Evolutionary conservation across 306 rosid genomes (phyloP), one percentile per base, ranked within the genome.

Genomic region (Dryas octopetala): DNA sequence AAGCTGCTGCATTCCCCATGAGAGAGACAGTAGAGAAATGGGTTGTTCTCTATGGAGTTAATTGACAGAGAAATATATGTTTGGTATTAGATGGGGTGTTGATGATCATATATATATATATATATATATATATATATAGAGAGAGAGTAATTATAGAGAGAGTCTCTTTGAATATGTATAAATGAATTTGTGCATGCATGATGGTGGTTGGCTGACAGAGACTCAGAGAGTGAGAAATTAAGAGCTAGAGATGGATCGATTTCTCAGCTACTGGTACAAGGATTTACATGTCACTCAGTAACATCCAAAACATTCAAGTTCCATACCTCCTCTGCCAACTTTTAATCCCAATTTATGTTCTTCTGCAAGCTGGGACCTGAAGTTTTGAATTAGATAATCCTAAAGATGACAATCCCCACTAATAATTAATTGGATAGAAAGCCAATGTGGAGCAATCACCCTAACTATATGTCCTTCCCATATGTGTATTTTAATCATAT

Each of bases 1-100:
- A 93, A 60, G 88, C 84, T 23, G 81, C 85, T 23, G 85, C 90
- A 40, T 91, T 93, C 5, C 98, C 98, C 97, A 93, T 89, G 57
- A 77, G 77, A 15, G 23, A 58, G 46, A 78, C 26, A 53, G 38
- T 32, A 32, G 38, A 32, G 38, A 32, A 32, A 32, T 32, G 38
- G 38, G 38, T 32, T 32, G 38, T 32, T 32, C 38, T 32, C 38
- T 32, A 32, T 1, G 38, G 38, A 32, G 38, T 32, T 45, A 53
- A 47, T 4, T 49, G 53, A 41, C 5, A 43, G 51, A 60, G 38
- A 57, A 45, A 38, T 23, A 23, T 23, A 23, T 40, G 66, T 60
- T 47, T 58, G 60, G 59, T 64, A 9, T 8, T 26, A 66, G 62
- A 74, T 62, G 79, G 46, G 59, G 75, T 41, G 50, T 57, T 68